Evolutionary conservation across 2,329 filamentous ascomycete genomes (phyloP), one percentile per base, ranked within the genome.

Genomic region (Neonectria coccinea): DNA sequence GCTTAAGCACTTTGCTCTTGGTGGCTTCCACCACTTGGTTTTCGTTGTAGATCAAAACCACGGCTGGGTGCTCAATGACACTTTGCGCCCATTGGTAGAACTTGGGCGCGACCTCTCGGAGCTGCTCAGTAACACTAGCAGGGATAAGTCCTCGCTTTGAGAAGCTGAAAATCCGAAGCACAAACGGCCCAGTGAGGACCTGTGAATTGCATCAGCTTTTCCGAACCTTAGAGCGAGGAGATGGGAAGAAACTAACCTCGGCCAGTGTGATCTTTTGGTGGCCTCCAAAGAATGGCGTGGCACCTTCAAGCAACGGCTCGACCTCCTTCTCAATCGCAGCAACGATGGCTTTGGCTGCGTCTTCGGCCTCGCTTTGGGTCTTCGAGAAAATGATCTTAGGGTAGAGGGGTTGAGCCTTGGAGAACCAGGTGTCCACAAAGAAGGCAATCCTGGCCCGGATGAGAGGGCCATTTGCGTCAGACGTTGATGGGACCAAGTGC

Each of bases 361-460:
- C 79, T 1, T 85, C 81, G 5, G 83, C 81, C 51, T 89, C 88
- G 6, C 80, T 83, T 1, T 84, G 81, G 0, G 78, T 79, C 51
- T 83, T 80, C 1, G 85, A 80, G 5, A 81, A 76, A n/a, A 87
- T 65, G 12, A 82, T 75, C 64, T 83, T 83, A 65, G 82, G 80
- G 39, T 86, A 77, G 44, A 80, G 75, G 1, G 80, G 70, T 8
- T 85, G 81, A 56, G 89, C 82, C 76, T 93, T 93, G 73, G 79
- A 83, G 69, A 85, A 82, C 82, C 86, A 94, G 0, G 91, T 85
- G 70, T 94, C 91, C 48, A 88, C 86, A 74, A 96, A 94, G 78
- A 92, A 92, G 64, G 82, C 83, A 70, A 93, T 86, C 59, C 86
- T 84, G 0, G 92, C 92, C 36, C 92, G 86, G 39, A 58, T 59